A percentile compares a stretch with the other conserved stretches of the same genome.
These are phyloP conservation scores for Mortierella sp. DNA, from an alignment of 371 early-diverging fungal species.

Conservation along the genomic window DNA sequence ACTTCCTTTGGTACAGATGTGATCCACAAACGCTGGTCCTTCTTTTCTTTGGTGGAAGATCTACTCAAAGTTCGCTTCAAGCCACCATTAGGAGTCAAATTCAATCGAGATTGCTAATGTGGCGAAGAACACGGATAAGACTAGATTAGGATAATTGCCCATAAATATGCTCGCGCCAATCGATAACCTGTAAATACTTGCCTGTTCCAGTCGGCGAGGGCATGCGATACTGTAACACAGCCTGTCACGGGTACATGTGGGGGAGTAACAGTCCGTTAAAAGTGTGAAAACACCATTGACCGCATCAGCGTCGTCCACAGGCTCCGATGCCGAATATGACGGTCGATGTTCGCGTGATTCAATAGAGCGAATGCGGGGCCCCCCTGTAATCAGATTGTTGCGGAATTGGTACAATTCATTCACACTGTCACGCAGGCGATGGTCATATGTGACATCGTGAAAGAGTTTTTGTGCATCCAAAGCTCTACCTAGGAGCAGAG, in stretches of 20 bases:
- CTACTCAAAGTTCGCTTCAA: conserved; percentile 51
- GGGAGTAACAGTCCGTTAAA: conserved; percentile 91
- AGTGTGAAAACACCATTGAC: conserved; percentile 90
- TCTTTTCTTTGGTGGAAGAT: conserved; percentile 56
- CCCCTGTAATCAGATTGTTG: conserved; percentile 57
- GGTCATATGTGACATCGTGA: conserved; percentile 89
- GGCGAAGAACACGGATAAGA: background rate
- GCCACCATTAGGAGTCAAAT: conserved; percentile 53
- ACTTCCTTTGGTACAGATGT: conserved; percentile 77
- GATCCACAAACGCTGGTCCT: conserved; percentile 69
- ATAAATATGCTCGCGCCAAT: background rate
- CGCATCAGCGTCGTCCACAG: conserved; percentile 32
- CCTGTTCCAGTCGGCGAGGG: conserved; percentile 80
- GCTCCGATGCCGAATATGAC: conserved; percentile 25
- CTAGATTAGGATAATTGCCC: background rate
- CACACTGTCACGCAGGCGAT: conserved; percentile 83
- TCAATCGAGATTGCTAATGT: conserved; percentile 56
- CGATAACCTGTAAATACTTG: background rate
- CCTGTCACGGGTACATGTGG: conserved; percentile 85
- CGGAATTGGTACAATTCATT: conserved; percentile 85
- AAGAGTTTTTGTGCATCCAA: conserved; percentile 90
- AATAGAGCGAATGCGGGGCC: conserved; percentile 50
- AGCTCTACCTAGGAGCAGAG: conserved; percentile 87
- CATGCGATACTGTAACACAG: conserved; percentile 90
- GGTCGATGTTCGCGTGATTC: conserved; percentile 54